phyloP scores from a whole-genome alignment of 768 basidiomycete species.

The Thelephora ganbajun region DNA sequence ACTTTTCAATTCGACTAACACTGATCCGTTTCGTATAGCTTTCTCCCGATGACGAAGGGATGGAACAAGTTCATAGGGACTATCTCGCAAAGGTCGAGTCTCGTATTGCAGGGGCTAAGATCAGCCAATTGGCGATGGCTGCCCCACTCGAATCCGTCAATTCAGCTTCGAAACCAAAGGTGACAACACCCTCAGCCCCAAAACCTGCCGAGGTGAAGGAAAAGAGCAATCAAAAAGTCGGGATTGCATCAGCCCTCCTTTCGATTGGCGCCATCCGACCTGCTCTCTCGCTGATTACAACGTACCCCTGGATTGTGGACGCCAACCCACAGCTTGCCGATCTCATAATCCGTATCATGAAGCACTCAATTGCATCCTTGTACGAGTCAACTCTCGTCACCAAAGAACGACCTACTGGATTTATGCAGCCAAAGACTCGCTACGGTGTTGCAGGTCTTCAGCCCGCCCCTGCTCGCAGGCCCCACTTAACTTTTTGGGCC shows the following conservation, averaged over 20 bases:
- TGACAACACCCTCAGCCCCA: slow-evolving; percentile 23
- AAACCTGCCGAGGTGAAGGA: slow-evolving; percentile 27
- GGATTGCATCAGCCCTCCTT: slow-evolving; percentile 67
- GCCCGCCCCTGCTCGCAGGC: slow-evolving; percentile 41
- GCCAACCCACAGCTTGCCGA: slow-evolving; percentile 77
- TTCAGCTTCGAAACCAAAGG: slow-evolving; percentile 24
- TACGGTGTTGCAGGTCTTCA: slow-evolving; percentile 45
- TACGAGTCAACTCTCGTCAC: slow-evolving; percentile 37
- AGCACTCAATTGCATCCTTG: slow-evolving; percentile 52
- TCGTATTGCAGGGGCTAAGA: slow-evolving; percentile 54
- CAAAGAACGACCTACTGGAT: slow-evolving; percentile 50
- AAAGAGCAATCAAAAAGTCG: slow-evolving; percentile 62
- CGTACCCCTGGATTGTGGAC: slow-evolving; percentile 77
- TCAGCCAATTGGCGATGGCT: slow-evolving; percentile 73
- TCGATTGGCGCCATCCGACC: slow-evolving; percentile 74
- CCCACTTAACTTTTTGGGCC: slow-evolving; percentile 57
- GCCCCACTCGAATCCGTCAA: slow-evolving; percentile 55
- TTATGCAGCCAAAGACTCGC: slow-evolving; percentile 46
- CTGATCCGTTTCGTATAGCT: slow-evolving; percentile 29
- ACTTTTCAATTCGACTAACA: background rate
- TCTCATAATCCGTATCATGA: slow-evolving; percentile 64
- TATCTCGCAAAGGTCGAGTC: slow-evolving; percentile 49
- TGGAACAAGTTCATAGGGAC: slow-evolving; percentile 52
- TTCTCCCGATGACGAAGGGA: slow-evolving; percentile 59
- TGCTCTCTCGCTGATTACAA: slow-evolving; percentile 63